Conservation (phyloP, 176 grass and related monocot genomes). For the Alloteropsis semialata region DNA sequence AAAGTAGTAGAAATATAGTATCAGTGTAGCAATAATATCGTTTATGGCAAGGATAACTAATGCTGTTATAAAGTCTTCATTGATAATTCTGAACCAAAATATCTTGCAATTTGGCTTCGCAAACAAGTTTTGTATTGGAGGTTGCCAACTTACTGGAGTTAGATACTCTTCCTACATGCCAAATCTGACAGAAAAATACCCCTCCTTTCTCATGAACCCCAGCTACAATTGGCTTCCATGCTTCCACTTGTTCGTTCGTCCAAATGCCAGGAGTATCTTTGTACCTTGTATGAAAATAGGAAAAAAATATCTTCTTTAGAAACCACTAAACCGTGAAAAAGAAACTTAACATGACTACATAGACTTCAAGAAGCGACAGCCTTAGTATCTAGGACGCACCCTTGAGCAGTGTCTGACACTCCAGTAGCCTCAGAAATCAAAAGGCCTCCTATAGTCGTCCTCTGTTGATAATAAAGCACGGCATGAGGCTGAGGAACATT, state of each 20-base stretch:
- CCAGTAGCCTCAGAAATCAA: conserved; percentile 61
- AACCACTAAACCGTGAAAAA: neutral
- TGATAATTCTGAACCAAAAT: neutral
- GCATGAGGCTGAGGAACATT: conserved; percentile 56
- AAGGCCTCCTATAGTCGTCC: conserved; percentile 56
- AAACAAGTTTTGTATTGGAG: conserved; percentile 8
- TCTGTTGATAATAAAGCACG: conserved; percentile 56
- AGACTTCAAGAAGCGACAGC: neutral
- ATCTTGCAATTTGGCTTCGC: neutral
- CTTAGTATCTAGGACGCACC: conserved; percentile 31
- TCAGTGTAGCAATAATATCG: neutral
- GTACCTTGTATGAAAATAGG: conserved; percentile 43
- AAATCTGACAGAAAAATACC: conserved; percentile 71
- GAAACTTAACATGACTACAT: neutral
- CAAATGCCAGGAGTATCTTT: conserved; percentile 68
- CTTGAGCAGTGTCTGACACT: conserved; percentile 73
- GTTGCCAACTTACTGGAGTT: conserved; percentile 39
- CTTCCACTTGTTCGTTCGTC: conserved; percentile 72
- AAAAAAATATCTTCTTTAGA: neutral
- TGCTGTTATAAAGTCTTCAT: neutral
- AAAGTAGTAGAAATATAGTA: neutral
- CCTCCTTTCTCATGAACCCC: conserved; percentile 62
- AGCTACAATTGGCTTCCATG: conserved; percentile 70
- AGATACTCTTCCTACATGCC: conserved; percentile 61
- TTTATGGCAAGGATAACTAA: neutral